These are phyloP conservation scores for Fraxinus albicans DNA, from an alignment of 305 asterid species.

Conservation along the genomic window DNA sequence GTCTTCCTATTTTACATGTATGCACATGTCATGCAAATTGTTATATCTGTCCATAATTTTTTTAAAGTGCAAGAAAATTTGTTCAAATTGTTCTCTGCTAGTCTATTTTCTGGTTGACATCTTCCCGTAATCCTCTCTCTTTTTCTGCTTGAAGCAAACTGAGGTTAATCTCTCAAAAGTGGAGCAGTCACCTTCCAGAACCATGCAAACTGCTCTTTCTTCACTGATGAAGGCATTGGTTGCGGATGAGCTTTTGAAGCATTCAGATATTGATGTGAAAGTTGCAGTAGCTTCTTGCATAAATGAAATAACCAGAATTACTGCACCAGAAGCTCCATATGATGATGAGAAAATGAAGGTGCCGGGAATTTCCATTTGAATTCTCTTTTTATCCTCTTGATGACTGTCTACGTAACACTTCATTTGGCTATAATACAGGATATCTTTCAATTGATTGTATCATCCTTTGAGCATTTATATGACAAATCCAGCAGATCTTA, in stretches of 20 bases:
- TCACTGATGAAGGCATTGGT: constrained; percentile 63
- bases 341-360: constrained; percentile 88
- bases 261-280: constrained; percentile 74
- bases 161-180: constrained; percentile 64
- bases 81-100: constrained; percentile 8
- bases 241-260: constrained; percentile 58
- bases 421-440: constrained; percentile 54
- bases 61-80: constrained; percentile 3
- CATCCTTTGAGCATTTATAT: constrained; percentile 68
- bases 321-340: constrained; percentile 91
- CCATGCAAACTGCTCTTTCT: constrained; percentile 68
- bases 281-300: constrained; percentile 90
- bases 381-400: constrained; percentile 2
- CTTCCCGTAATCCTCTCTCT: constrained; percentile 7
- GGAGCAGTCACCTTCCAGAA: constrained; percentile 84
- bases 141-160: constrained; percentile 43
- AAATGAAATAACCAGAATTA: constrained; percentile 89
- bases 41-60: constrained; percentile 1
- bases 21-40: background rate
- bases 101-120: background rate
- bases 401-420: constrained; percentile 24
- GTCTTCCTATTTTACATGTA: background rate
- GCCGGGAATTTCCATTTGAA: constrained; percentile 2
- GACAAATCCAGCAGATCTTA: constrained; percentile 73
- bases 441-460: constrained; percentile 80